Evolutionary conservation across 2,329 filamentous ascomycete species (phyloP).

Genomic region (Exophiala sp.): DNA sequence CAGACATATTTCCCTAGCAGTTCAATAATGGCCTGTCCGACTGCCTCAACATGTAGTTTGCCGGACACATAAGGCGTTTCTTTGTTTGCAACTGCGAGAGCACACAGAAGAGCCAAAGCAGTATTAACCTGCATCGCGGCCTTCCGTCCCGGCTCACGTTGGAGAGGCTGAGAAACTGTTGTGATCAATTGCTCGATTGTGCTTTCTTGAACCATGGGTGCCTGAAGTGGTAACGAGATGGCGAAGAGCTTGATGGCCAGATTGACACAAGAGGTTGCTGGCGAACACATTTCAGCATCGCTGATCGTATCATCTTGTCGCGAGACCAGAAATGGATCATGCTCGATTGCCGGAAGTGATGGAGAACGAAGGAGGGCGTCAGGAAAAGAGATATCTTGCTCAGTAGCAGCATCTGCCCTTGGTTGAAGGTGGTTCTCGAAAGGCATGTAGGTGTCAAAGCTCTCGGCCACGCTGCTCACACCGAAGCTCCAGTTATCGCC

Average conservation of each 20-base stretch:
- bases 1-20: conserved; percentile 60
- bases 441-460: conserved; percentile 65
- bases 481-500: conserved; percentile 93
- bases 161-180: conserved; percentile 65
- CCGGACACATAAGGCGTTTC: conserved; percentile 70
- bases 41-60: conserved; percentile 65
- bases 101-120: conserved; percentile 70
- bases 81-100: conserved; percentile 75
- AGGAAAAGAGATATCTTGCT: conserved; percentile 24
- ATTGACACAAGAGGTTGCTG: conserved; percentile 89
- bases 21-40: conserved; percentile 60
- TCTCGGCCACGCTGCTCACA: conserved; percentile 74
- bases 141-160: conserved; percentile 80
- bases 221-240: conserved; percentile 81
- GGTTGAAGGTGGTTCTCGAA: conserved; percentile 38
- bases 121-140: conserved; percentile 89
- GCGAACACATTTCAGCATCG: conserved; percentile 45
- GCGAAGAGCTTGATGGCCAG: conserved; percentile 90
- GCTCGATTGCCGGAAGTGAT: conserved; percentile 39
- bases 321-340: conserved; percentile 54
- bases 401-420: conserved; percentile 31
- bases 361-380: conserved; percentile 23
- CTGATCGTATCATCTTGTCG: conserved; percentile 13
- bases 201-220: conserved; percentile 88
- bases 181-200: conserved; percentile 89